phyloP scores from a whole-genome alignment of 2,329 filamentous ascomycete species.

The Cladosporium oxysporum region DNA sequence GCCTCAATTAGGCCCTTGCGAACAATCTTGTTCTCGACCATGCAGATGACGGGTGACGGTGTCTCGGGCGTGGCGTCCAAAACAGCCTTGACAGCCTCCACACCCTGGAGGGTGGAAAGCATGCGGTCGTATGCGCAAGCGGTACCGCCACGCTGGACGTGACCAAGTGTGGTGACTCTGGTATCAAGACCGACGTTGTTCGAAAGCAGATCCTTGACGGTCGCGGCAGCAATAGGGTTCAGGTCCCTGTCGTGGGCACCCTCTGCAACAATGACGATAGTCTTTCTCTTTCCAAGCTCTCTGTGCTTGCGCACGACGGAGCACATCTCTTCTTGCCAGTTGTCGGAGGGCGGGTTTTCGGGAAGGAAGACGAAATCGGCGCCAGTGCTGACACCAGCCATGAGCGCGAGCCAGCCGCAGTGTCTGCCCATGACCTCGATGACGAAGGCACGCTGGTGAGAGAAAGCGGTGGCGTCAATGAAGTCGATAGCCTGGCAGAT shows the following conservation, averaged over 20 bases:
- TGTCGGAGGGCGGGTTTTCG: slow-evolving; percentile 81
- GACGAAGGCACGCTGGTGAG: slow-evolving; percentile 94
- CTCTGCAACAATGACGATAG: slow-evolving; percentile 96
- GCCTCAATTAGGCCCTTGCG: slow-evolving; percentile 87
- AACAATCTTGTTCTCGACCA: slow-evolving; percentile 97
- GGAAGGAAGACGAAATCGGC: slow-evolving; percentile 97
- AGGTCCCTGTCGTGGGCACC: slow-evolving; percentile 84
- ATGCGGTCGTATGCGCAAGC: slow-evolving; percentile 94
- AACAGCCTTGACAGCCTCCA: slow-evolving; percentile 90
- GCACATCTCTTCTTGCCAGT: slow-evolving; percentile 90
- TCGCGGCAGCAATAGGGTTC: slow-evolving; percentile 76
- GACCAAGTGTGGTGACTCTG: slow-evolving; percentile 89
- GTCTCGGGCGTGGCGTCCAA: slow-evolving; percentile 86
- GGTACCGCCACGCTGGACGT: slow-evolving; percentile 93
- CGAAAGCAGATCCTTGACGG: slow-evolving; percentile 87
- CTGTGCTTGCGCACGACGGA: slow-evolving; percentile 78
- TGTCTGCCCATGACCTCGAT: slow-evolving; percentile 98
- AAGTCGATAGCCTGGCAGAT: slow-evolving; percentile 97
- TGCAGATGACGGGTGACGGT: slow-evolving; percentile 90
- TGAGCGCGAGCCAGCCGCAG: slow-evolving; percentile 95
- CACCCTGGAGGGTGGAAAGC: slow-evolving; percentile 88
- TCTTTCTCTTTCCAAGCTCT: slow-evolving; percentile 87
- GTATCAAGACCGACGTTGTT: slow-evolving; percentile 82
- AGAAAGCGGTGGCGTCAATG: slow-evolving; percentile 91
- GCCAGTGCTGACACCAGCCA: slow-evolving; percentile 91